Evolutionary conservation across 2,329 filamentous ascomycete species (phyloP), one percentile per base, ranked within the genome.

Genomic region (Bipolaris victoriae): DNA sequence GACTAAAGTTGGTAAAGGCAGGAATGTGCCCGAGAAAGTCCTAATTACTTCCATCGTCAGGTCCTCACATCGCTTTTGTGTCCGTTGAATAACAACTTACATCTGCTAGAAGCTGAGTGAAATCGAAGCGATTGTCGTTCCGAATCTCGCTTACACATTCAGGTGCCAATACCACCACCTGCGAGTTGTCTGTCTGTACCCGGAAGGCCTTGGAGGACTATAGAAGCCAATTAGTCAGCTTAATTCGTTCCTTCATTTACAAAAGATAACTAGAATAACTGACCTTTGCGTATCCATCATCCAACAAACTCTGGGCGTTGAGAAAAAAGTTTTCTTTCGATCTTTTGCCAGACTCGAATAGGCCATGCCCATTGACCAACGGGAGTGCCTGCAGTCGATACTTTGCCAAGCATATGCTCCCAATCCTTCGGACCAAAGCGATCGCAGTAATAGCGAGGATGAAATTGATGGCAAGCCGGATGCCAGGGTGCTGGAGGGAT

Each of bases 101-200:
- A 22, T 45, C 43, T 45, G 24, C 43, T 33, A 45, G 43, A 45
- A 45, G 43, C 5, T 45, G 43, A 45, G 24, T 45, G 43, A 31
- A 31, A 24, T 11, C 33, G 22, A 45, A 45, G 26, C 24, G 24
- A 33, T 45, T 24, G 13, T 31, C 43, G 15, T 45, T 45, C 15
- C 43, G 22, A 45, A 45, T 45, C 43, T 45, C 43, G 22, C 24
- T 45, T 31, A 20, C 16, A 33, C 24, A 31, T 45, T 45, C 43
- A 31, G 43, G 43, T 45, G 24, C 24, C 43, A 45, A 45, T 9
- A 45, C 43, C 43, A 45, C 43, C 43, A 45, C 24, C 20, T 45
- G 43, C 22, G 43, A 22, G 43, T 45, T 45, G 43, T 29, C 41
- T 29, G 41, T 44, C 43, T 45, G 43, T 45, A 45, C n/a, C 24